Percentiles rank a stretch among this genome's conserved stretches.
Evolutionary conservation across 2,329 filamentous ascomycete species (phyloP).

Genomic region (Sporothrix curviconia): DNA sequence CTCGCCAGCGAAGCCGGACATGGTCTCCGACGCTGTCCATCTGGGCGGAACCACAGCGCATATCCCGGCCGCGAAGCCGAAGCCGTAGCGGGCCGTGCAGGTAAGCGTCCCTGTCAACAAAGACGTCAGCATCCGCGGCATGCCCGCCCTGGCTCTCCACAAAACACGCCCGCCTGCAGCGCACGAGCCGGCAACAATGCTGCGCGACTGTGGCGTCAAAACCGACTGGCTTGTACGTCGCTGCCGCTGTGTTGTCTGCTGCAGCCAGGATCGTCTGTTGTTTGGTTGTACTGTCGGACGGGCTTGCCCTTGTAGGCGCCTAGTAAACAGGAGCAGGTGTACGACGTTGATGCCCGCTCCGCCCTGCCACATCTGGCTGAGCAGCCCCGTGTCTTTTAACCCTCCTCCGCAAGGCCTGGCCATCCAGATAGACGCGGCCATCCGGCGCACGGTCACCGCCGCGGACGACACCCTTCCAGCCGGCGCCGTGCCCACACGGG

Average conservation of each 20-base stretch:
- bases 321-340: conserved; percentile 13
- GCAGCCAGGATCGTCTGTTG: conserved; percentile 10
- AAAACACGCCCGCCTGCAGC: background rate
- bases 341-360: conserved; percentile 13
- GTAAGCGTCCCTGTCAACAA: conserved; percentile 21
- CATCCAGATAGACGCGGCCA: conserved; percentile 22
- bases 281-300: background rate
- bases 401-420: background rate
- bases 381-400: background rate
- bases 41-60: conserved; percentile 28
- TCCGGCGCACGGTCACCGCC: conserved; percentile 43
- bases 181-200: conserved; percentile 3
- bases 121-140: background rate
- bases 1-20: conserved; percentile 25
- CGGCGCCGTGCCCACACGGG: conserved; percentile 29
- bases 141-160: no score
- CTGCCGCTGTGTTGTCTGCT: conserved; percentile 6
- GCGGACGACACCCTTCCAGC: conserved; percentile 30
- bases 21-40: conserved; percentile 29
- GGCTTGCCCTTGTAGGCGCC: background rate
- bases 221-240: background rate
- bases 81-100: conserved; percentile 27
- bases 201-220: background rate
- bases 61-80: conserved; percentile 23
- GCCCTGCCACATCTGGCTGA: conserved; percentile 5